A percentile compares a stretch with the other conserved stretches of the same genome.
Evolutionary conservation across 2,329 filamentous ascomycete genomes (phyloP).

Genomic region (Harringtonia lauricola): DNA sequence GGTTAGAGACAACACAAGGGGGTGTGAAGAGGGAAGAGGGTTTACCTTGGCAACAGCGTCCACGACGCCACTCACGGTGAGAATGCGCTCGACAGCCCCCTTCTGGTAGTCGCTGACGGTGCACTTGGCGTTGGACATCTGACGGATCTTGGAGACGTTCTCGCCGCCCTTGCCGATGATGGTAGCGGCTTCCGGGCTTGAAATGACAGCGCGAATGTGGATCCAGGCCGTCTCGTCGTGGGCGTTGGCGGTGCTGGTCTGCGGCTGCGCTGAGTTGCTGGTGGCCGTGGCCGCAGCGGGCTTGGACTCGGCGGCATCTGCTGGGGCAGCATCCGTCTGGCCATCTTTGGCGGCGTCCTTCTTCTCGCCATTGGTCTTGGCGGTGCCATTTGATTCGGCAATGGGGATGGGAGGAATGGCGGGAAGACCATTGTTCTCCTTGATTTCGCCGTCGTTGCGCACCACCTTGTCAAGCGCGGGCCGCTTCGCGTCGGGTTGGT

Average conservation of each 20-base stretch:
- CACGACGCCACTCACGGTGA: constrained; percentile 92
- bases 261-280: constrained; percentile 28
- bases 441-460: constrained; percentile 53
- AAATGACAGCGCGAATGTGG: constrained; percentile 92
- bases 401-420: constrained; percentile 18
- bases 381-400: constrained; percentile 36
- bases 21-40: neutral
- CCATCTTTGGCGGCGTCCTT: constrained; percentile 40
- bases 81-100: constrained; percentile 91
- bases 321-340: constrained; percentile 59
- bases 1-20: neutral
- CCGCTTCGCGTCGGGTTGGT: constrained; percentile 94
- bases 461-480: constrained; percentile 88
- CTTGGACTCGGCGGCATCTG: constrained; percentile 50
- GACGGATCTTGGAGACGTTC: constrained; percentile 94
- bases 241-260: constrained; percentile 38
- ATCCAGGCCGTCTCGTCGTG: constrained; percentile 95
- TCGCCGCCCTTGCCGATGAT: constrained; percentile 98
- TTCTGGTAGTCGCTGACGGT: constrained; percentile 98
- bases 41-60: constrained; percentile 90
- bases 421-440: constrained; percentile 24
- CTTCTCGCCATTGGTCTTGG: constrained; percentile 40
- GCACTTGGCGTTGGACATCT: constrained; percentile 92
- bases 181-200: constrained; percentile 91
- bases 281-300: constrained; percentile 27